phyloP scores from a whole-genome alignment of 805 yeast species.

The Ogataea saltuana region DNA sequence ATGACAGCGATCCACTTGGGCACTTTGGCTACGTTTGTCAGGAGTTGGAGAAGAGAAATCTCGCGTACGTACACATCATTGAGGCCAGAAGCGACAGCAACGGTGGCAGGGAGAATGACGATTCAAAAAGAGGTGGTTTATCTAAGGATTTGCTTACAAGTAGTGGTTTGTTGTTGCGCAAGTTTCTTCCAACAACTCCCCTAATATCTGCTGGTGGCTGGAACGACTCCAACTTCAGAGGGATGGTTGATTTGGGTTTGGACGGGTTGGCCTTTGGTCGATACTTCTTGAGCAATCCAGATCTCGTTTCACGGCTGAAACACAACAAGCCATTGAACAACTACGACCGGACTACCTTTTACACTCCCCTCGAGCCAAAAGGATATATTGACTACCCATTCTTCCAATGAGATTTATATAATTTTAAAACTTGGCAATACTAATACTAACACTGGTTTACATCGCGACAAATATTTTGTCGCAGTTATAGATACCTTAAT shows the following conservation, averaged over 20 bases:
- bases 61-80: slow-evolving; percentile 40
- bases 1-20: slow-evolving; percentile 23
- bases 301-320: slow-evolving; percentile 46
- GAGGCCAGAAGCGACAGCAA: slow-evolving; percentile 39
- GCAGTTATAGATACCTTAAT: neutral
- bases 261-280: slow-evolving; percentile 46
- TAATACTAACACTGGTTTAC: neutral
- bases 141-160: slow-evolving; percentile 26
- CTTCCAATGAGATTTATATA: neutral
- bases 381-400: slow-evolving; percentile 49
- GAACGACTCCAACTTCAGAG: slow-evolving; percentile 28
- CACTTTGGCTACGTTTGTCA: slow-evolving; percentile 33
- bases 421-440: neutral
- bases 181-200: slow-evolving; percentile 32
- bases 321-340: slow-evolving; percentile 41
- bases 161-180: slow-evolving; percentile 13
- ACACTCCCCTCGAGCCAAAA: slow-evolving; percentile 30
- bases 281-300: slow-evolving; percentile 56
- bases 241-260: slow-evolving; percentile 7
- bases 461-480: slow-evolving; percentile 2
- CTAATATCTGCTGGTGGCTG: slow-evolving; percentile 33
- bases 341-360: slow-evolving; percentile 53
- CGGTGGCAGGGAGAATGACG: slow-evolving; percentile 29
- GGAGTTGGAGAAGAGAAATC: slow-evolving; percentile 34
- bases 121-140: slow-evolving; percentile 19